Evolutionary conservation across 352 stramenopile species (phyloP), one percentile per base, ranked within the genome.

Genomic region (Pythium diclinum): DNA sequence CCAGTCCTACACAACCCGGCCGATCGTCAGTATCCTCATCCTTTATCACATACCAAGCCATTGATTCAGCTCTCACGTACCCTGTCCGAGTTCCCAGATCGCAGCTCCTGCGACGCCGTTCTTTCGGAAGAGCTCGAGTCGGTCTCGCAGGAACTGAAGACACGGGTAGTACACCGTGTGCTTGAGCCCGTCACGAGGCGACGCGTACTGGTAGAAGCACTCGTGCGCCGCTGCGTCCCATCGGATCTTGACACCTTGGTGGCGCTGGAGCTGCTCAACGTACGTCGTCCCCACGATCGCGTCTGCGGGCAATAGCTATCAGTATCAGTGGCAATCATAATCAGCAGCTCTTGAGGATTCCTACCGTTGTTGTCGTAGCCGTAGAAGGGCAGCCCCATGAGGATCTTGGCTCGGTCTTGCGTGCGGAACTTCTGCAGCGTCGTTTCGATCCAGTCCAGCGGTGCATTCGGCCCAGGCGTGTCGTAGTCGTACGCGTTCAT

Each of bases 401-500:
- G 67, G 16, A 94, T 75, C 59, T 87, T 88, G 42, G 73, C 65
- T 17, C 72, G 67, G 56, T 90, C 75, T 30, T 78, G 59, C 0
- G 68, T 59, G 0, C 65, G 74, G 54, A 94, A 71, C 17, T 77
- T 77, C 21, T 78, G 38, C 16, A 94, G 55, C 16, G 83, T 92
- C 47, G 62, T 67, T 34, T 84, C 62, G n/a, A 94, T 65, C 85
- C 85, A 94, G 17, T 69, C 66, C 34, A 85, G 73, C 36, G 85
- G 85, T 2, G 85, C 81, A 58, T 90, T 94, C 6, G 85, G 85
- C 0, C 85, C 85, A 13, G 78, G 83, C 1, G 56, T 54, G 47
- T 75, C 74, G 65, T 79, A 88, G 58, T 94, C 85, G 66, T 94
- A 94, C 36, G 85, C 85, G 63, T 94, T 94, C 74, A 94, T 81